Evolutionary conservation across 768 basidiomycete genomes (phyloP), one percentile per base, ranked within the genome.

Genomic region (Leucosporidium yakuticum): DNA sequence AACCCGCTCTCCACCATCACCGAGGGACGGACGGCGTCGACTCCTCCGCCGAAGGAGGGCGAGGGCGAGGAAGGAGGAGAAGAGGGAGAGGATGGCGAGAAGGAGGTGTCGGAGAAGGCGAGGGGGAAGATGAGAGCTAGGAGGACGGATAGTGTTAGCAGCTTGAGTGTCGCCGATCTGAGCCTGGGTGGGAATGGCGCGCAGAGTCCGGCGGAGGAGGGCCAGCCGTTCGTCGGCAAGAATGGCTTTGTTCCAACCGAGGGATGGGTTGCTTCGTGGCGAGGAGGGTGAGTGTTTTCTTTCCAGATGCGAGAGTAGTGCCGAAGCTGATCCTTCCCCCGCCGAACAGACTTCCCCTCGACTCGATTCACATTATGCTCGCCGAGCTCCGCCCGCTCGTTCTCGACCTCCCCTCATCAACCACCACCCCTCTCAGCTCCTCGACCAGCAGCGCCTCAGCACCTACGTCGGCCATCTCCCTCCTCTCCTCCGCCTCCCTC

Each of bases 191-290:
- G 44, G 47, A 49, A 23, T 27, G 60, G 60, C 9, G 19, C 19
- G 47, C 27, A 20, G 55, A 56, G 55, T 27, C 25, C 21, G 47
- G 36, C 21, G 39, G 51, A 32, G 6, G 61, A 50, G 17, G 49
- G 56, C 25, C 54, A 36, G 27, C 50, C 58, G 49, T 76, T 71
- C 19, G 84, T 94, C 23, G 92, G 92, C 34, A 83, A 88, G 72
- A 94, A 91, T 77, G 91, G 92, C 4, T 99, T 97, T 79, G 82
- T 94, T 12, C 93, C 96, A 17, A 96, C 92, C 4, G 91, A 96
- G 77, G 91, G 92, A 85, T 99, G 96, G 60, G 60, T 92, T 6
- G 85, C 89, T 27, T 93, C 93, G 3, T 98, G 95, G 95, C 90
- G 95, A 74, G 91, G 94, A 83, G 94, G 71, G 71, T 72, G 32